Evolutionary conservation across 352 stramenopile genomes (phyloP).

Genomic region (Thraustochytrium striatum): DNA sequence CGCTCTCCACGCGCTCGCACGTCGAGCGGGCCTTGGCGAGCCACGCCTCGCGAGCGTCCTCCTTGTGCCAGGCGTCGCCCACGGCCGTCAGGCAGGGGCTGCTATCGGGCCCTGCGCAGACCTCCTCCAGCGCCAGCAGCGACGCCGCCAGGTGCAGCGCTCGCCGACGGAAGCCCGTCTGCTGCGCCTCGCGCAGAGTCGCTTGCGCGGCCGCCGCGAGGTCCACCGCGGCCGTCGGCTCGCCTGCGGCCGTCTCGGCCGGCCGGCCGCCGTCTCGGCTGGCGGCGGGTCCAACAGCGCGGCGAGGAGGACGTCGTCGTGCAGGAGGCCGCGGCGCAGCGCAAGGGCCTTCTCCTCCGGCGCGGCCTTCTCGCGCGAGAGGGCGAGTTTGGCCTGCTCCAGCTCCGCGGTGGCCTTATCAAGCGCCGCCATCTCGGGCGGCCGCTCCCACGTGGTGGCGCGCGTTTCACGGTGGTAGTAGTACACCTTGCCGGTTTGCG

Average conservation of each 20-base stretch:
- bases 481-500: constrained; percentile 23
- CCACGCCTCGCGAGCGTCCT: not conserved
- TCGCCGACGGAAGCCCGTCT: no score
- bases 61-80: not conserved
- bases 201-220: no score
- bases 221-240: no score
- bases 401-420: not conserved
- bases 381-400: not conserved
- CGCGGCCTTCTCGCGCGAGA: constrained; percentile 13
- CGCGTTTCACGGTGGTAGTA: constrained; percentile 47
- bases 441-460: constrained; percentile 43
- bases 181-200: no score
- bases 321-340: not conserved
- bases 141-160: no score
- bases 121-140: no score
- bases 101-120: no score
- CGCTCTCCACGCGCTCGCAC: not conserved
- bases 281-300: no score
- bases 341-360: constrained; percentile 7
- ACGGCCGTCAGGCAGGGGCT: not conserved
- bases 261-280: no score
- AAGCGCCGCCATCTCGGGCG: not conserved
- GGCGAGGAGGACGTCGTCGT: constrained; percentile 13
- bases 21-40: not conserved
- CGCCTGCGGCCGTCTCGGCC: no score